These are phyloP conservation scores for Geotrichum ghanense DNA, from an alignment of 805 yeast species.

Conservation along the genomic window DNA sequence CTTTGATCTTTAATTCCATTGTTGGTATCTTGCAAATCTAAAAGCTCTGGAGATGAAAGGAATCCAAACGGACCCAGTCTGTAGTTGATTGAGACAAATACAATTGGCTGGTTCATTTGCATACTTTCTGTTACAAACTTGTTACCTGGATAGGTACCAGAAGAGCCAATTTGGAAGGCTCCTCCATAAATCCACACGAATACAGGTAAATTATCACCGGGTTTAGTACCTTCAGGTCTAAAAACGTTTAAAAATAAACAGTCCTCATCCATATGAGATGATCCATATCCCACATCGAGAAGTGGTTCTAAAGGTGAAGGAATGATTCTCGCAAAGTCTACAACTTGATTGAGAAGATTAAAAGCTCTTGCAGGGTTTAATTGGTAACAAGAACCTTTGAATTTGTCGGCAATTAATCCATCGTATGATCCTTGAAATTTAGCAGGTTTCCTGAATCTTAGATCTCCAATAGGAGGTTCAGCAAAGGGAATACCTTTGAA, in stretches of 20 bases:
- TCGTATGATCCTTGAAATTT: conserved; percentile 28
- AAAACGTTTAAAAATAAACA: conserved; percentile 27
- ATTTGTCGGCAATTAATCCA: conserved; percentile 24
- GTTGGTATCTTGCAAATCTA: conserved; percentile 19
- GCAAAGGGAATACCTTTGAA: conserved; percentile 26
- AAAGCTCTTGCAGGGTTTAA: too few relatives aligned
- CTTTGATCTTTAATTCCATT: conserved; percentile 29
- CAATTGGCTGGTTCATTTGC: conserved; percentile 12
- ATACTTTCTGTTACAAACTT: conserved; percentile 8
- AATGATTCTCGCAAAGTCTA: too few relatives aligned
- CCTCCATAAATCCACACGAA: conserved; percentile 29
- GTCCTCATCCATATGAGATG: conserved; percentile 18
- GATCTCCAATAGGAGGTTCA: conserved; percentile 22
- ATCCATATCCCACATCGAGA: too few relatives aligned
- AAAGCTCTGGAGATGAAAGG: conserved; percentile 14
- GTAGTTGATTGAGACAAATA: conserved; percentile 25
- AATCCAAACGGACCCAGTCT: conserved; percentile 29
- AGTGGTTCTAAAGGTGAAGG: too few relatives aligned
- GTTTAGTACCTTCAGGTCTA: conserved; percentile 28
- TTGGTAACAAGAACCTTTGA: conserved; percentile 30
- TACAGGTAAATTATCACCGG: conserved; percentile 29
- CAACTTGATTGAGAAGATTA: too few relatives aligned
- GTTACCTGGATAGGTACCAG: conserved; percentile 17
- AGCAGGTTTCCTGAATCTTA: conserved; percentile 23
- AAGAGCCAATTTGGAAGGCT: conserved; percentile 22